These are phyloP conservation scores for Pichia sp. DNA, from an alignment of 1,139 yeast species.

Conservation along the genomic window DNA sequence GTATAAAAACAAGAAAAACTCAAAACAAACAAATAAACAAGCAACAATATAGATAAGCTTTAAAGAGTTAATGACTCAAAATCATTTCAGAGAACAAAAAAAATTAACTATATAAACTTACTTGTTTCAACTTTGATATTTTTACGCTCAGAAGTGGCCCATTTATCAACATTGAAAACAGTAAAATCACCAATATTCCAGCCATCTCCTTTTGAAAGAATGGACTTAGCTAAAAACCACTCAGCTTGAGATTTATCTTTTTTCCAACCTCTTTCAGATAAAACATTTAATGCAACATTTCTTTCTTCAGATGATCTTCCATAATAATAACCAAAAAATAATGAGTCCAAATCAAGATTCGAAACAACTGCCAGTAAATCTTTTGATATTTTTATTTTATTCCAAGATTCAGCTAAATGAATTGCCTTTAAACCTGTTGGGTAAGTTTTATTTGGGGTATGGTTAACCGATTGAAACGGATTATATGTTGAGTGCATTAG, in stretches of 20 bases:
- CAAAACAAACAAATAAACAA: too few species aligned
- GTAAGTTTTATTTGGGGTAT: constrained; percentile 22
- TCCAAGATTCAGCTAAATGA: constrained; percentile 38
- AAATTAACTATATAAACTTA: constrained; percentile 13
- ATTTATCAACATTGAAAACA: constrained; percentile 36
- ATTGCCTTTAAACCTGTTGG: constrained; percentile 31
- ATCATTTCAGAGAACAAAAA: neutral
- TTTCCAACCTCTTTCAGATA: constrained; percentile 33
- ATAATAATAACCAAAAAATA: constrained; percentile 56
- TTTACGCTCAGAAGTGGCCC: constrained; percentile 31
- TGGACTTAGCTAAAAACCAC: constrained; percentile 37
- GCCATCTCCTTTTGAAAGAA: constrained; percentile 31
- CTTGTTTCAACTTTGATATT: constrained; percentile 24
- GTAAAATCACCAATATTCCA: constrained; percentile 37
- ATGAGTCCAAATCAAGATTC: constrained; percentile 40
- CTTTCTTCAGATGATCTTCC: constrained; percentile 49
- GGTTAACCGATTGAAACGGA: constrained; percentile 32
- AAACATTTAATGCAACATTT: constrained; percentile 27
- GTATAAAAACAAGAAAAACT: too few species aligned
- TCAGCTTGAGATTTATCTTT: constrained; percentile 26
- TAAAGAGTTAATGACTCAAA: neutral
- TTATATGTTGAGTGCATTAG: constrained; percentile 13
- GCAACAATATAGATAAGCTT: too few species aligned
- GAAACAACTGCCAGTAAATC: constrained; percentile 30
- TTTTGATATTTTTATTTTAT: constrained; percentile 37